Percentiles rank a stretch among this genome's conserved stretches.
Conservation (phyloP, 352 stramenopile species). For the Phytophthora pluvialis region DNA sequence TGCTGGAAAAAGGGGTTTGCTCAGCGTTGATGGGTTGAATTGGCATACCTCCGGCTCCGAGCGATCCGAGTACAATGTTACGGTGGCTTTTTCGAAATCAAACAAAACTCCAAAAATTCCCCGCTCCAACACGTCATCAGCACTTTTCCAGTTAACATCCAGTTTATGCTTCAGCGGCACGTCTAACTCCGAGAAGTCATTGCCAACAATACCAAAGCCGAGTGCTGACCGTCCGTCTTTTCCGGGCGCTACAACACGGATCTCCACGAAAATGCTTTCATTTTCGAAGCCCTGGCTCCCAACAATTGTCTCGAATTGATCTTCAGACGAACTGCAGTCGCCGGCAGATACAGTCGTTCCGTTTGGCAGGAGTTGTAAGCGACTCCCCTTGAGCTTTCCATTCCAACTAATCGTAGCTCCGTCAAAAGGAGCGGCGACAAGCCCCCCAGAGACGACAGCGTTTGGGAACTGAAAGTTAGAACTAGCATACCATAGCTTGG, state of each 20-base stretch:
- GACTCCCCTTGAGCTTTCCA: slow-evolving; percentile 55
- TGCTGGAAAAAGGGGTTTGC: slow-evolving; percentile 56
- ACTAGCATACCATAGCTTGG: slow-evolving; percentile 65
- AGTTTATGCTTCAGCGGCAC: slow-evolving; percentile 31
- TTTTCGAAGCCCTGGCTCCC: slow-evolving; percentile 58
- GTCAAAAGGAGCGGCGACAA: slow-evolving; percentile 65
- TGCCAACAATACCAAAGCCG: slow-evolving; percentile 59
- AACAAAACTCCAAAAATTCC: slow-evolving; percentile 76
- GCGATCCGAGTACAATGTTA: slow-evolving; percentile 62
- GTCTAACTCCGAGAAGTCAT: slow-evolving; percentile 43
- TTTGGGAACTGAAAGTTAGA: slow-evolving; percentile 62
- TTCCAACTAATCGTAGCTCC: slow-evolving; percentile 70
- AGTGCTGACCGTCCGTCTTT: slow-evolving; percentile 53
- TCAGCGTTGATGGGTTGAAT: slow-evolving; percentile 42
- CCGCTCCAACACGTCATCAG: slow-evolving; percentile 43
- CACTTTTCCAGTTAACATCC: slow-evolving; percentile 44
- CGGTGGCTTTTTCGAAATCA: slow-evolving; percentile 69
- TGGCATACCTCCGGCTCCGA: slow-evolving; percentile 46
- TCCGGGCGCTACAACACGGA: slow-evolving; percentile 60
- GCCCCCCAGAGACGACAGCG: slow-evolving; percentile 65
- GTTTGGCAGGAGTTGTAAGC: slow-evolving; percentile 56
- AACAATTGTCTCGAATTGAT: slow-evolving; percentile 66
- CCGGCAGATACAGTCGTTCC: slow-evolving; percentile 64
- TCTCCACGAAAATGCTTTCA: slow-evolving; percentile 62
- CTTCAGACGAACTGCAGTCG: slow-evolving; percentile 49